These are phyloP conservation scores for Didymella exigua DNA, from an alignment of 2,329 filamentous ascomycete species.

Conservation along the genomic window DNA sequence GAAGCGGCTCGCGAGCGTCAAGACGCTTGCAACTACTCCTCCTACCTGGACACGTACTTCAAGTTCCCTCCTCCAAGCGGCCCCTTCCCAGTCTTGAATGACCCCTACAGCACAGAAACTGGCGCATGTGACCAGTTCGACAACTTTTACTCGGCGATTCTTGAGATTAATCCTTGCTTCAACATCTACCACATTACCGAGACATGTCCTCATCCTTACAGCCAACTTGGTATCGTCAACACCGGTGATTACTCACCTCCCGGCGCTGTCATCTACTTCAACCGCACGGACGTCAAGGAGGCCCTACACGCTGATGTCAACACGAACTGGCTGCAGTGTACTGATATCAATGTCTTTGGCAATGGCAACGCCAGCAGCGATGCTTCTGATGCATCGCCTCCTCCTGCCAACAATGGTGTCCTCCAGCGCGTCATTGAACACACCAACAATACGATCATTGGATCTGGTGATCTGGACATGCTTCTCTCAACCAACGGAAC, in stretches of 20 bases:
- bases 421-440: constrained; percentile 57
- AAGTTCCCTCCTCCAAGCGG: constrained; percentile 48
- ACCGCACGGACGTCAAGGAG: constrained; percentile 57
- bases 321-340: constrained; percentile 53
- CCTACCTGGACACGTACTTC: constrained; percentile 41
- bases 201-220: constrained; percentile 52
- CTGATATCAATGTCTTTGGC: constrained; percentile 51
- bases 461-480: constrained; percentile 56
- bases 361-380: constrained; percentile 32
- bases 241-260: constrained; percentile 49
- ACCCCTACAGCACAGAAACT: constrained; percentile 27
- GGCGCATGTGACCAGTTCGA: constrained; percentile 50
- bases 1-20: constrained; percentile 42
- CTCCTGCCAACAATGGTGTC: constrained; percentile 50
- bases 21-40: constrained; percentile 34
- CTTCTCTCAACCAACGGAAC: constrained; percentile 59
- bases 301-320: constrained; percentile 56
- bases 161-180: constrained; percentile 57
- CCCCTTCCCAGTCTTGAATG: constrained; percentile 40
- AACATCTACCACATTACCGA: constrained; percentile 57
- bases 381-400: constrained; percentile 43
- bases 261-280: constrained; percentile 55
- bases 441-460: constrained; percentile 59
- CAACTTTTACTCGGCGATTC: constrained; percentile 46
- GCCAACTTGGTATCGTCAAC: constrained; percentile 48